Percentiles rank a stretch among this genome's conserved stretches.
These are phyloP conservation scores for Blastobotrys serpentis DNA, from an alignment of 1,139 yeast genomes.

Conservation along the genomic window DNA sequence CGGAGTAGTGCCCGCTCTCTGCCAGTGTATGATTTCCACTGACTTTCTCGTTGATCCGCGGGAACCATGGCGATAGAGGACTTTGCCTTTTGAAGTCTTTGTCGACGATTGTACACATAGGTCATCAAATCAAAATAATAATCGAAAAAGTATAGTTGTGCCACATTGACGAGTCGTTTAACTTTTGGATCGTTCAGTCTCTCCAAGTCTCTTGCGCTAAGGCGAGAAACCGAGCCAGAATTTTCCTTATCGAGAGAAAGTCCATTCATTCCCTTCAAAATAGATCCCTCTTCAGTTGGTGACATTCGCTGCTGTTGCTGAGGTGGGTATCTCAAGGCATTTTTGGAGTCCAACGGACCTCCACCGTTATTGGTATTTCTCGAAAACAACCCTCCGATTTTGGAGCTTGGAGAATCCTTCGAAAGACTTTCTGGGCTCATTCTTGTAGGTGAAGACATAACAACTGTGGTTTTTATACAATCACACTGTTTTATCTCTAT, in stretches of 20 bases:
- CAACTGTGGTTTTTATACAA: no score
- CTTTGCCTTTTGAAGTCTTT: conserved; percentile 68
- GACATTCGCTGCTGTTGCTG: not conserved
- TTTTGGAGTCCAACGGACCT: conserved; percentile 5
- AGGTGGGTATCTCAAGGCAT: conserved; percentile 6
- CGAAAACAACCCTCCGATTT: conserved; percentile 1
- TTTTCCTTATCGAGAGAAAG: conserved; percentile 28
- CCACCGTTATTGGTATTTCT: not conserved
- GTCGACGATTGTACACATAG: conserved; percentile 83
- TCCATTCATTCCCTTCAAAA: conserved; percentile 28
- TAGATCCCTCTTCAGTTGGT: conserved; percentile 24
- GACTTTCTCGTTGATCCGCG: conserved; percentile 54
- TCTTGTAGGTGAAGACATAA: not conserved
- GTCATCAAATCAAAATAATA: conserved; percentile 96
- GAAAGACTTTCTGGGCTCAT: not conserved
- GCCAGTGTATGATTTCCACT: conserved; percentile 80
- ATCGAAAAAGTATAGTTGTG: conserved; percentile 75
- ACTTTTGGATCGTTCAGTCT: conserved; percentile 74
- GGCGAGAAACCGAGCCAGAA: conserved; percentile 17
- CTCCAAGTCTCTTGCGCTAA: conserved; percentile 39
- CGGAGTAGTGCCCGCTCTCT: conserved; percentile 83
- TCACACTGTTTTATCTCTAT: no score
- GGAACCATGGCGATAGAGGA: conserved; percentile 52
- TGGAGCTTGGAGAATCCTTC: conserved; percentile 1
- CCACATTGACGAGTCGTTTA: conserved; percentile 81